Evolutionary conservation across 208 protist genomes (phyloP).

Genomic region (Trypanosomatidae sp.): DNA sequence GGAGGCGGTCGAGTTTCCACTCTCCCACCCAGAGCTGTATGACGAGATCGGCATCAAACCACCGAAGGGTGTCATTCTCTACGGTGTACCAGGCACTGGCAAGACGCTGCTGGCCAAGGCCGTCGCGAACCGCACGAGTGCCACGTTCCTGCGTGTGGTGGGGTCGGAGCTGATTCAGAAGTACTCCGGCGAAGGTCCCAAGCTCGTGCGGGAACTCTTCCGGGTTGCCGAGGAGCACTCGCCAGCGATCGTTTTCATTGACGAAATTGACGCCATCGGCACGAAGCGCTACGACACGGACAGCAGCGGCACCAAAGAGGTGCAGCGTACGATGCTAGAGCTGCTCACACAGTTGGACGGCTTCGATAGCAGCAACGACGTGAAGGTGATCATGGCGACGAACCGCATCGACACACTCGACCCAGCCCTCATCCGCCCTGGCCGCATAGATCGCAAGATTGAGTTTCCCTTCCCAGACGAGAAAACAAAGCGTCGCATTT

Average conservation of each 20-base stretch:
- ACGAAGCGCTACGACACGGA: constrained; percentile 99
- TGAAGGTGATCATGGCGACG: constrained; percentile 99
- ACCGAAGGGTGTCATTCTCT: constrained; percentile 99
- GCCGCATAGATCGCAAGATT: constrained; percentile 99
- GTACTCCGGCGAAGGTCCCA: constrained; percentile 99
- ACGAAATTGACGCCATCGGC: constrained; percentile 99
- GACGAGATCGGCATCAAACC: constrained; percentile 99
- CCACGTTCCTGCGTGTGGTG: constrained; percentile 99
- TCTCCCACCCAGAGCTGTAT: constrained; percentile 99
- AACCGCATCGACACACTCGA: constrained; percentile 99
- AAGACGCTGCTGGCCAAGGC: constrained; percentile 99
- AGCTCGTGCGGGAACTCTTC: constrained; percentile 99
- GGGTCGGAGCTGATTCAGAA: constrained; percentile 99
- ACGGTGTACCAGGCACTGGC: constrained; percentile 98
- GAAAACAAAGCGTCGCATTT: constrained; percentile 99
- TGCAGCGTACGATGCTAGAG: constrained; percentile 99
- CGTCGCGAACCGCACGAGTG: constrained; percentile 99
- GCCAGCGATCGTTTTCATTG: constrained; percentile 99
- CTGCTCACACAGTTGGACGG: constrained; percentile 99
- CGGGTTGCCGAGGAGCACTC: constrained; percentile 98
- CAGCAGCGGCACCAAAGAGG: constrained; percentile 98
- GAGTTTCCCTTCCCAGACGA: constrained; percentile 99
- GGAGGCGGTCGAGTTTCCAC: constrained; percentile 99
- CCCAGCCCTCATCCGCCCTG: constrained; percentile 99
- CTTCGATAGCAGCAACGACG: constrained; percentile 99